Percentiles rank a stretch among this genome's conserved stretches.
Conservation (phyloP, 768 basidiomycete genomes). For the Suillus ampliporus region DNA sequence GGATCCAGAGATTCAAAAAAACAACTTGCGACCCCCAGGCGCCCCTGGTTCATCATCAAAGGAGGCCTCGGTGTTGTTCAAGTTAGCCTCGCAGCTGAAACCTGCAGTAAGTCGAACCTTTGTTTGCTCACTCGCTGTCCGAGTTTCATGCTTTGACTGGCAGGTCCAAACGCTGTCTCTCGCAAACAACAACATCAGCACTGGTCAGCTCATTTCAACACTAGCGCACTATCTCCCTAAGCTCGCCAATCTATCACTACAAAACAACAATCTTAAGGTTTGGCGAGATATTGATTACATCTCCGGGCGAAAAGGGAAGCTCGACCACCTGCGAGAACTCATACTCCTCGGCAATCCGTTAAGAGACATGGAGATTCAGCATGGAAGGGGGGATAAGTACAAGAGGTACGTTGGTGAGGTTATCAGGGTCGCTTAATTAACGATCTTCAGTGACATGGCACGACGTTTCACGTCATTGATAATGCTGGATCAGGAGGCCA, state of each 20-base stretch:
- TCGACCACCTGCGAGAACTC: constrained; percentile 71
- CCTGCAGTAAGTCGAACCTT: constrained; percentile 59
- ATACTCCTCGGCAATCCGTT: constrained; percentile 80
- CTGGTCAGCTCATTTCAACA: constrained; percentile 61
- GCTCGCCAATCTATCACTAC: constrained; percentile 79
- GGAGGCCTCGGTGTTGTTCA: constrained; percentile 87
- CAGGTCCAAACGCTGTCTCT: constrained; percentile 85
- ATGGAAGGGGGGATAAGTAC: constrained; percentile 66
- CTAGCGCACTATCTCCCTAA: constrained; percentile 79
- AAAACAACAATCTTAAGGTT: constrained; percentile 73
- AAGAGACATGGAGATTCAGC: constrained; percentile 60
- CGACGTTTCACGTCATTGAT: constrained; percentile 82
- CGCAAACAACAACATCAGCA: constrained; percentile 74
- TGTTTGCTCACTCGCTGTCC: not conserved
- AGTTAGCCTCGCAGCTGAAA: constrained; percentile 78
- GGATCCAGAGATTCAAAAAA: constrained; percentile 75
- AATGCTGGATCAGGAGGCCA: constrained; percentile 83
- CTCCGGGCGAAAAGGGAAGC: constrained; percentile 59
- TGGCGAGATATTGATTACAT: constrained; percentile 76
- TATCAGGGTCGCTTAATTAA: constrained; percentile 9
- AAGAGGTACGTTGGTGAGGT: constrained; percentile 56
- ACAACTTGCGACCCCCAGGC: constrained; percentile 76
- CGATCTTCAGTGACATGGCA: constrained; percentile 67
- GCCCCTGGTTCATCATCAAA: constrained; percentile 60
- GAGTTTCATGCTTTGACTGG: constrained; percentile 1